Conservation (phyloP, 2,329 filamentous ascomycete species). For the Aspergillus udagawae region DNA sequence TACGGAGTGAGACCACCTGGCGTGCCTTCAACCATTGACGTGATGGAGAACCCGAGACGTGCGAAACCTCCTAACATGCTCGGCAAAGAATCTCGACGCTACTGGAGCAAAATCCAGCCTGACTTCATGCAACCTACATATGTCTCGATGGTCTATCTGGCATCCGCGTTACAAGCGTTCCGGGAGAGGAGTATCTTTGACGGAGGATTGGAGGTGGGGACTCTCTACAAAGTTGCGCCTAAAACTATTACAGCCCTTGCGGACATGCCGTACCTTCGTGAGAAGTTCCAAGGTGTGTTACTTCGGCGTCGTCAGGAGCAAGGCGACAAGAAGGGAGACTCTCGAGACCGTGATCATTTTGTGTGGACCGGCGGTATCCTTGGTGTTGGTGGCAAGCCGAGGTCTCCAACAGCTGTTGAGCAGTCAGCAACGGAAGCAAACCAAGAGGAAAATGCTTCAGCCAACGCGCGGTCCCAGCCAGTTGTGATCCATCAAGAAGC, state of each 20-base stretch:
- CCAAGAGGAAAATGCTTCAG: neutral
- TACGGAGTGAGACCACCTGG: slow-evolving; percentile 26
- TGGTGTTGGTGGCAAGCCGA: slow-evolving; percentile 22
- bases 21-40: slow-evolving; percentile 26
- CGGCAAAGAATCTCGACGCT: slow-evolving; percentile 27
- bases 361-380: slow-evolving; percentile 35
- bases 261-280: slow-evolving; percentile 36
- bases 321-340: slow-evolving; percentile 13
- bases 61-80: slow-evolving; percentile 23
- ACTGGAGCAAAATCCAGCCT: slow-evolving; percentile 37
- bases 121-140: slow-evolving; percentile 43
- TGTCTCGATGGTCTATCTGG: slow-evolving; percentile 41
- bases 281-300: slow-evolving; percentile 40
- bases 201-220: slow-evolving; percentile 26
- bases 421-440: neutral
- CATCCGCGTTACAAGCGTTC: slow-evolving; percentile 36
- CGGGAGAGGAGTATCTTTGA: slow-evolving; percentile 32
- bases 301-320: slow-evolving; percentile 30
- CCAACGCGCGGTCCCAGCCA: neutral
- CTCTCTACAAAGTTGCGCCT: slow-evolving; percentile 29
- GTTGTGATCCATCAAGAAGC: neutral
- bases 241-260: slow-evolving; percentile 35
- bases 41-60: slow-evolving; percentile 27
- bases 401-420: slow-evolving; percentile 6
- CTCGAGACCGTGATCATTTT: slow-evolving; percentile 15